Conservation (phyloP, 169 alveolate species). For the Pseudocohnilembus persalinus region DNA sequence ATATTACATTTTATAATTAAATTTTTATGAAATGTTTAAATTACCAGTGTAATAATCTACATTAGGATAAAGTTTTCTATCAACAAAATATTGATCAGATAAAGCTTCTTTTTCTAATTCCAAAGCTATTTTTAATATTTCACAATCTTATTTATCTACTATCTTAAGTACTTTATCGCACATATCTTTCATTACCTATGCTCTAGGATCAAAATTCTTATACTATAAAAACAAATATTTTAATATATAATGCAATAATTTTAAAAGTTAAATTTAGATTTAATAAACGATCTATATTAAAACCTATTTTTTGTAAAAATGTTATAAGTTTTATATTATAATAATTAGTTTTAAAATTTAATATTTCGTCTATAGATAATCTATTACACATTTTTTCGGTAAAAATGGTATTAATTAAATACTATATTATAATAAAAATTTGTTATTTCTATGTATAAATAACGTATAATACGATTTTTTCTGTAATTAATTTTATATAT, state of each 20-base stretch:
- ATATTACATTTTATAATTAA: background rate
- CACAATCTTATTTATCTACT: slow-evolving; percentile 62
- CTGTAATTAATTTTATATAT: too few relatives aligned
- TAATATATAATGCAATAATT: background rate
- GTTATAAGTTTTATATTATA: too few relatives aligned
- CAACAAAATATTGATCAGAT: slow-evolving; percentile 81
- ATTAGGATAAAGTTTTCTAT: slow-evolving; percentile 90
- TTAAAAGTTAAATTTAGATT: too few relatives aligned
- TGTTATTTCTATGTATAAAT: too few relatives aligned
- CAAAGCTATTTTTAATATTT: slow-evolving; percentile 77
- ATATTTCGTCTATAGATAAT: too few relatives aligned
- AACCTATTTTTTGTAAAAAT: too few relatives aligned
- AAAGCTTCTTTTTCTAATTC: slow-evolving; percentile 82
- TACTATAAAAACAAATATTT: background rate
- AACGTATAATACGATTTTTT: too few relatives aligned
- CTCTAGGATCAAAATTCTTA: slow-evolving; percentile 89
- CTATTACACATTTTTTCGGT: too few relatives aligned
- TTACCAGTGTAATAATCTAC: slow-evolving; percentile 91
- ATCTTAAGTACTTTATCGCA: slow-evolving; percentile 73
- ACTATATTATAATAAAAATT: too few relatives aligned
- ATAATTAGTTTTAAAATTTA: too few relatives aligned
- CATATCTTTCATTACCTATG: slow-evolving; percentile 72
- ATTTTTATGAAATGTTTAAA: background rate
- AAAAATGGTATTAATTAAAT: too few relatives aligned
- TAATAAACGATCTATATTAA: too few relatives aligned